Percentiles rank a stretch among this genome's conserved stretches.
These are phyloP conservation scores for Pneumocystis sp. DNA, from an alignment of 1,139 yeast species.

Conservation along the genomic window DNA sequence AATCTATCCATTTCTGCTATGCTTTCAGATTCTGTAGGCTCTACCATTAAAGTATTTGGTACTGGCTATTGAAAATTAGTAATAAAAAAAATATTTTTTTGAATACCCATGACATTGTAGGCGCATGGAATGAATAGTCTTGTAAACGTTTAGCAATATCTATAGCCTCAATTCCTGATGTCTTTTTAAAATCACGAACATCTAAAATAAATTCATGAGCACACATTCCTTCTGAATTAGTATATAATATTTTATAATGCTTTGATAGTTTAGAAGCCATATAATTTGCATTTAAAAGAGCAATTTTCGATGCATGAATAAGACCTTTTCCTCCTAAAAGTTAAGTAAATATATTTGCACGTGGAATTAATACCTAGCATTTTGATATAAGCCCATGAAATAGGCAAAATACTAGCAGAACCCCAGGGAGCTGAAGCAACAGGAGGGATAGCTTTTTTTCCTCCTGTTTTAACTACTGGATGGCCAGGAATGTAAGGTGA, in stretches of 20 bases:
- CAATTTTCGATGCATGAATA: conserved; percentile 72
- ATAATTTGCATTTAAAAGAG: conserved; percentile 89
- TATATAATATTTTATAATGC: conserved; percentile 62
- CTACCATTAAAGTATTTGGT: conserved; percentile 92
- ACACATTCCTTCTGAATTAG: conserved; percentile 59
- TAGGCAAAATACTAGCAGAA: conserved; percentile 83
- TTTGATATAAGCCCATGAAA: conserved; percentile 87
- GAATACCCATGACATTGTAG: conserved; percentile 73
- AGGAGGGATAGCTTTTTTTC: conserved; percentile 46
- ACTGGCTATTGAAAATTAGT: conserved; percentile 38
- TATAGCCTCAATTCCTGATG: conserved; percentile 74
- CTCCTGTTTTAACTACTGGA: conserved; percentile 41
- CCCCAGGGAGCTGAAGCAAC: conserved; percentile 94
- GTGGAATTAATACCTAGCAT: conserved; percentile 34
- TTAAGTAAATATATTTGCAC: neutral
- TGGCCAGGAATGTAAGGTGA: conserved; percentile 75
- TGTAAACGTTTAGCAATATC: conserved; percentile 94
- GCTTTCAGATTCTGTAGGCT: conserved; percentile 93
- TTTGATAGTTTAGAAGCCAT: conserved; percentile 66
- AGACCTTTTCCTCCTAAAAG: conserved; percentile 54
- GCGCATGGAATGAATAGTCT: conserved; percentile 97
- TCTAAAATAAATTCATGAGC: conserved; percentile 95
- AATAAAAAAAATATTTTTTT: no score
- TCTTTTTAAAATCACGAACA: conserved; percentile 63
- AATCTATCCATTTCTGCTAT: conserved; percentile 79